Conservation (phyloP, 768 basidiomycete species). For the Rhodotorula paludigena region DNA sequence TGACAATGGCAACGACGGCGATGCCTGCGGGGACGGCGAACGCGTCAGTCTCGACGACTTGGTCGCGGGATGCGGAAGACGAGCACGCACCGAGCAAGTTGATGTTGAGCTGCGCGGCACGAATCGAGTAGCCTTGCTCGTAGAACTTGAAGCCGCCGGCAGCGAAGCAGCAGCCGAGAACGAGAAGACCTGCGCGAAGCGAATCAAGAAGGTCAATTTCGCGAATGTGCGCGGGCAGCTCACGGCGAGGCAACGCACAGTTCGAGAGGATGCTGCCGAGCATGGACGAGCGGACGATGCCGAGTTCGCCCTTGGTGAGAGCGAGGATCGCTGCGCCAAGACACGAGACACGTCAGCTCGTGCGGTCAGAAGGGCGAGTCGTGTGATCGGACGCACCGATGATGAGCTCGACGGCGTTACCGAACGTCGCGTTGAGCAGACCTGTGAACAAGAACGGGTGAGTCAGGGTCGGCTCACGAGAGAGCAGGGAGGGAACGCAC, state of each 20-base stretch:
- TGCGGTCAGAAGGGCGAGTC: no score
- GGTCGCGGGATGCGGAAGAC: no score
- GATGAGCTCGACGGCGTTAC: conserved; percentile 42
- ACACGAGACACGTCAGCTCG: no score
- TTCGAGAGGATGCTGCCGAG: conserved; percentile 79
- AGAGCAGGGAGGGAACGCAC: conserved; percentile 53
- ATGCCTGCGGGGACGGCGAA: background rate
- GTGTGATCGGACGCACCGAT: conserved; percentile 18
- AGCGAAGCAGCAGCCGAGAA: background rate
- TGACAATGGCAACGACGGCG: conserved; percentile 36
- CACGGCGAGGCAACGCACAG: no score
- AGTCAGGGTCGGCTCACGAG: conserved; percentile 44
- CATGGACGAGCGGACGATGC: conserved; percentile 69
- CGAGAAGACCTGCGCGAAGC: no score
- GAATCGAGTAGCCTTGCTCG: conserved; percentile 41
- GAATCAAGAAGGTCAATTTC: conserved; percentile 31
- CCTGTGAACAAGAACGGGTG: conserved; percentile 56
- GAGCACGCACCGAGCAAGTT: conserved; percentile 35
- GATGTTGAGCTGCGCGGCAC: conserved; percentile 42
- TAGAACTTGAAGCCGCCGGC: conserved; percentile 36
- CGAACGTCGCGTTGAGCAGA: conserved; percentile 68
- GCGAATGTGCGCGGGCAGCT: conserved; percentile 76
- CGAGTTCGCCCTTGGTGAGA: conserved; percentile 67
- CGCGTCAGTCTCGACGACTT: no score
- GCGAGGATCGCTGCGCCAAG: conserved; percentile 65